Base-by-base conservation (phyloP, 805 yeast genomes). In the Wickerhamiella slavikovae region DNA sequence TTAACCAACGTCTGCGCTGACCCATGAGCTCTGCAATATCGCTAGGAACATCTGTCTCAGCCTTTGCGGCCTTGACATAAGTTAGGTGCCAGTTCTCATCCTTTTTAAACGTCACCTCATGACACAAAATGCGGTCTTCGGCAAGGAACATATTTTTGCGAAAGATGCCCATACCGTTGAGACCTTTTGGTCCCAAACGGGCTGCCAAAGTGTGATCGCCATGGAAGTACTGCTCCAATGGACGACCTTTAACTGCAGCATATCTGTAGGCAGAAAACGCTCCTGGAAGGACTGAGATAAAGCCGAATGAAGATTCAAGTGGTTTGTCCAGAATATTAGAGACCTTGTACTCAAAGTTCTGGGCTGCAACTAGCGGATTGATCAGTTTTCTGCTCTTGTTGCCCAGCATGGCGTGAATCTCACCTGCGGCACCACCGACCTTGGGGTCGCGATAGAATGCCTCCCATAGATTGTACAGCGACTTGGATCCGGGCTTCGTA, bases 371-470 rank as follows among this genome's bases (percentile, higher is more conserved):
- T 21, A 69, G 48, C 8, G 76, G 75, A 43, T 70, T 69, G 23
- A 67, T 54, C 35, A 66, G 41, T 31, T 37, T 35, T 20, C 39
- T 34, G 23, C 36, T 30, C 37, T 63, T 57, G 22, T 57, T 57
- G 11, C 64, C 64, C 47, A 69, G 52, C 45, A 65, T 58, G 3
- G 74, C 73, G 33, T 66, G 69, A 42, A 69, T 68, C 41, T 69
- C 77, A n/a, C 77, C 77, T 51, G 75, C 68, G 4, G 76, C 75
- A 16, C 77, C 77, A 4, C 76, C 77, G 17, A 70, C 70, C 33
- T 59, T 59, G 7, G 61, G 58, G 41, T 70, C 66, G 34, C 57
- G 52, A 45, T 68, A 66, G 37, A 69, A 70, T 29, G 68, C 72
- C 38, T 66, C 64, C 77, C 77, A 69, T 30, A 69, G 54, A 36